Evolutionary conservation across 148 eudicot genomes (phyloP).

Genomic region (Hydrangea macrophylla): DNA sequence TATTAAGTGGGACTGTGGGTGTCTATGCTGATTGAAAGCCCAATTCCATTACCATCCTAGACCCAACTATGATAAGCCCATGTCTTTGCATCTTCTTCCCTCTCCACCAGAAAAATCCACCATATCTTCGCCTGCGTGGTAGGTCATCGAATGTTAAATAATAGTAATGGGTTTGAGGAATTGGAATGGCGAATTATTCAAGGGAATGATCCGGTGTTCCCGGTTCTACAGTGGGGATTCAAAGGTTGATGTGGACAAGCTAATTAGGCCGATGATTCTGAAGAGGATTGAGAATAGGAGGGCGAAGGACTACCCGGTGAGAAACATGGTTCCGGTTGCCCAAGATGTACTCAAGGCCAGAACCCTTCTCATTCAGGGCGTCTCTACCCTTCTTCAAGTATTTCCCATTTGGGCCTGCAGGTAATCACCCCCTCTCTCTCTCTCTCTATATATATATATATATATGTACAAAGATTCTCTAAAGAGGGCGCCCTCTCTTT

Average conservation of each 20-base stretch:
- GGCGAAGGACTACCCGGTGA: constrained; percentile 58
- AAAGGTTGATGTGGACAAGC: constrained; percentile 49
- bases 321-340: constrained; percentile 66
- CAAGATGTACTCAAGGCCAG: constrained; percentile 61
- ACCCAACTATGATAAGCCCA: too few relatives aligned
- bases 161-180: constrained; percentile 16
- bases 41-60: too few relatives aligned
- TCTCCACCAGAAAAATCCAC: too few relatives aligned
- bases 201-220: constrained; percentile 3
- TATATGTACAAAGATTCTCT: too few relatives aligned
- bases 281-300: constrained; percentile 67
- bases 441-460: constrained; percentile 1
- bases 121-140: too few relatives aligned
- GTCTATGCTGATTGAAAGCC: too few relatives aligned
- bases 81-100: too few relatives aligned
- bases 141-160: too few relatives aligned
- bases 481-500: too few relatives aligned
- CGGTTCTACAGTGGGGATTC: constrained; percentile 21
- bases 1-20: too few relatives aligned
- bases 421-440: constrained; percentile 33
- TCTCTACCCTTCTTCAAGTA: constrained; percentile 54
- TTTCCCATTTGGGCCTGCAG: constrained; percentile 71
- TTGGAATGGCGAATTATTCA: constrained; percentile 4
- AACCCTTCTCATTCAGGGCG: constrained; percentile 48
- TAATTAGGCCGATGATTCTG: constrained; percentile 84